Base-by-base conservation (phyloP, 768 basidiomycete species). In the Zangia roseola region DNA sequence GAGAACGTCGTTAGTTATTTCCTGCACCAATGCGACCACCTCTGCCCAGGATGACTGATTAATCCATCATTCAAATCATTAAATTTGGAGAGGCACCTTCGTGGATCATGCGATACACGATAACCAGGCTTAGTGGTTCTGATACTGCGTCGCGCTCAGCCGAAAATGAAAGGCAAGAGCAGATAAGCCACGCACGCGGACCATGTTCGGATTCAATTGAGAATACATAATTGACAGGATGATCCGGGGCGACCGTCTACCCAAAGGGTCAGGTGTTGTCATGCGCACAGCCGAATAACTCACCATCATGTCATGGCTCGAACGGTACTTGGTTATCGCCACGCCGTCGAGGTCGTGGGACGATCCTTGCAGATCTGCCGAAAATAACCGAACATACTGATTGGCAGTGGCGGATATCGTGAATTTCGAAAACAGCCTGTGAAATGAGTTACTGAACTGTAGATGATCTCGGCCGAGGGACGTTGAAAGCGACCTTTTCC, bases 391-490 rank as follows among this genome's bases (percentile, higher is more conserved):
- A n/a, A 97, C 77, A 55, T 84, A 79, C 56, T 92, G 86, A 52
- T 82, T 77, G 19, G 82, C 84, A 38, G 87, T 86, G 0, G 91
- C 82, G 3, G 92, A 91, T 41, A 97, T 79, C 0, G 90, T 92
- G 62, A 95, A 98, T 62, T 87, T 88, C 4, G 91, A 94, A 56
- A 97, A 83, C 5, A 97, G 70, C 54, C 95, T 97, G 52, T 17
- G 51, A 49, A 58, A 35, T 35, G 19, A 14, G 38, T 53, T 25
- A 41, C 30, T 40, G 30, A 17, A 31, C n/a, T 39, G 35, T 31
- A 36, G 19, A 36, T 25, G 3, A 49, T 33, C 41, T 49, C 25
- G 38, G 30, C 40, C 19, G 34, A 45, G 21, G 48, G 49, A 43
- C 20, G 7, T 5, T 20, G 28, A 34, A 46, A 26, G 12, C 6